Percentiles rank a stretch among this genome's conserved stretches.
Evolutionary conservation across 768 basidiomycete species (phyloP).

Genomic region (Phanerochaete sordida): DNA sequence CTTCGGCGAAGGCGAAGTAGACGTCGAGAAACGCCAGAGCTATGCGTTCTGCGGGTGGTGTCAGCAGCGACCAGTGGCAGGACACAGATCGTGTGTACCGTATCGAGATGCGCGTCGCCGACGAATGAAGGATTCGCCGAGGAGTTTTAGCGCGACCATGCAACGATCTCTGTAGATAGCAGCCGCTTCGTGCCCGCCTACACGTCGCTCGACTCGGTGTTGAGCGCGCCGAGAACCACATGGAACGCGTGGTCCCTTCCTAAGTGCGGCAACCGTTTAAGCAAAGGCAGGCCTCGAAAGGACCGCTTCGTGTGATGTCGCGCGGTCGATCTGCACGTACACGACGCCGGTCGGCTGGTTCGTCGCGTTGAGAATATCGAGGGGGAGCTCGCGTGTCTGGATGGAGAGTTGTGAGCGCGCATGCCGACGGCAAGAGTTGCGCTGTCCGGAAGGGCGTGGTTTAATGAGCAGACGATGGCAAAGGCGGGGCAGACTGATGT

Average conservation of each 20-base stretch:
- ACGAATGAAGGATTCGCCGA: background rate
- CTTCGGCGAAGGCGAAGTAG: no score
- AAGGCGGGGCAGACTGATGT: constrained; percentile 17
- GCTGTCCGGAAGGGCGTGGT: constrained; percentile 21
- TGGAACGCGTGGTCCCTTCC: background rate
- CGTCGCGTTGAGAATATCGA: background rate
- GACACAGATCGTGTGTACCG: background rate
- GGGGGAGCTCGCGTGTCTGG: background rate
- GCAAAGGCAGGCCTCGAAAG: background rate
- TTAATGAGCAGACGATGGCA: constrained; percentile 17
- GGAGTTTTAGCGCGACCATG: no score
- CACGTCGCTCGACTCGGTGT: background rate
- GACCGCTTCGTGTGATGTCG: background rate
- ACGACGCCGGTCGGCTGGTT: background rate
- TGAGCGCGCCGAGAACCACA: background rate
- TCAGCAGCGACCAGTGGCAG: background rate
- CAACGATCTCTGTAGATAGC: background rate
- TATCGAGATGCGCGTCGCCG: background rate
- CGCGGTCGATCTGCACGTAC: background rate
- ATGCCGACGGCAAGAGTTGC: constrained; percentile 13
- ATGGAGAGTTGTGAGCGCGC: background rate
- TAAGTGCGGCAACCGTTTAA: background rate
- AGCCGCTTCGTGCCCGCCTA: background rate
- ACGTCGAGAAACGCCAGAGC: no score
- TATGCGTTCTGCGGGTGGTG: no score